Conservation (phyloP, 2,329 filamentous ascomycete genomes). For the Colletotrichum sp. region DNA sequence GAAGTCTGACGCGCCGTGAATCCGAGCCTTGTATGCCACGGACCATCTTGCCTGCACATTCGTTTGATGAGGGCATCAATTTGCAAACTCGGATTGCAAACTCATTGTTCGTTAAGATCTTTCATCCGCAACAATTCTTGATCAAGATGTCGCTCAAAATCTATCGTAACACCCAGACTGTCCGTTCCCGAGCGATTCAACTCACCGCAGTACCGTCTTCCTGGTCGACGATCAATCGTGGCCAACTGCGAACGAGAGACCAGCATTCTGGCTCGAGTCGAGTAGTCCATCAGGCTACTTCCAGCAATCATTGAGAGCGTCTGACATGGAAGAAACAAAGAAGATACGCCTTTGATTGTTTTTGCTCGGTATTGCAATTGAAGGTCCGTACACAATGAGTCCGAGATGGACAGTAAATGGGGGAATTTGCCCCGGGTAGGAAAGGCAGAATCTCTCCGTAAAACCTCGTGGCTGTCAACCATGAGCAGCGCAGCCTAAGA, state of each 20-base stretch:
- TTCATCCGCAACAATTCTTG: background rate
- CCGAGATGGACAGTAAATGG: background rate
- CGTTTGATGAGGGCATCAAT: background rate
- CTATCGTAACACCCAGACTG: background rate
- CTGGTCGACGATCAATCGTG: background rate
- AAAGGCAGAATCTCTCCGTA: background rate
- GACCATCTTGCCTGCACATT: background rate
- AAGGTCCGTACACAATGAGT: background rate
- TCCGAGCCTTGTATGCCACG: background rate
- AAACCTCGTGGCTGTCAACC: background rate
- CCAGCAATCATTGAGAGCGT: background rate
- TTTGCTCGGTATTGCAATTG: background rate
- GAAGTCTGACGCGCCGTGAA: background rate
- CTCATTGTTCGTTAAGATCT: background rate
- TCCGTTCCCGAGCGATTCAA: background rate
- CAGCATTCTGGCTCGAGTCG: background rate
- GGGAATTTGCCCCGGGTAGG: background rate
- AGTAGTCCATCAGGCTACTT: background rate
- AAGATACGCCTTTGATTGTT: background rate
- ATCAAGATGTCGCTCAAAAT: background rate
- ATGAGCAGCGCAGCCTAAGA: background rate
- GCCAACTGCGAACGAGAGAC: background rate
- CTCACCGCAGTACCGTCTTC: background rate
- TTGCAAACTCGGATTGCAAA: background rate
- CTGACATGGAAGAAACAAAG: background rate